Evolutionary conservation across 805 yeast genomes (phyloP).

Genomic region (Saturnispora halmiae): DNA sequence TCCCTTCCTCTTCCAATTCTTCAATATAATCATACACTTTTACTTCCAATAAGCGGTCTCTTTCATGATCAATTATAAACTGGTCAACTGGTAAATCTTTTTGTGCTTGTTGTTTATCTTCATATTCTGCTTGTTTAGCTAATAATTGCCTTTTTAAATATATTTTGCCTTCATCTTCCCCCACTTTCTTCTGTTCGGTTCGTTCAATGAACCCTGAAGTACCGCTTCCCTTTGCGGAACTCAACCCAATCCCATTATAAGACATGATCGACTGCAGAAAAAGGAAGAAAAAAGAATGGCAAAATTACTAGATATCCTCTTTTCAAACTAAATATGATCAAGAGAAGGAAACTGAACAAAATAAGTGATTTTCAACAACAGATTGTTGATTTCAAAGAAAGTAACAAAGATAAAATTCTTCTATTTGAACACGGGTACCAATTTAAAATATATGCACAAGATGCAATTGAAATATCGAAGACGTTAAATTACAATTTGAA

Average conservation of each 20-base stretch:
- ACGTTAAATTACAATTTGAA: constrained; percentile 62
- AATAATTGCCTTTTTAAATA: constrained; percentile 30
- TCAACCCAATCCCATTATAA: constrained; percentile 49
- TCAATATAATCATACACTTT: neutral
- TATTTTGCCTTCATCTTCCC: constrained; percentile 29
- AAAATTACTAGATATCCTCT: neutral
- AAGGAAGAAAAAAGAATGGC: neutral
- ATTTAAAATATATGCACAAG: constrained; percentile 77
- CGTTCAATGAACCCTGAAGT: constrained; percentile 55
- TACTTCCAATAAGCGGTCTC: neutral
- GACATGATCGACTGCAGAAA: too few species aligned
- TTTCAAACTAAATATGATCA: constrained; percentile 1
- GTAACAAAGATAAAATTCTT: constrained; percentile 57
- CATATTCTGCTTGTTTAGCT: constrained; percentile 4
- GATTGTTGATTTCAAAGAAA: constrained; percentile 52
- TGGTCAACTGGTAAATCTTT: neutral
- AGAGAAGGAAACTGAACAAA: constrained; percentile 15
- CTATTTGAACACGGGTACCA: constrained; percentile 90
- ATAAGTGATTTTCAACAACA: constrained; percentile 80
- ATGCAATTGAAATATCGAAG: constrained; percentile 63
- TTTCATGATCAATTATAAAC: neutral
- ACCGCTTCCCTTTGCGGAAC: constrained; percentile 51
- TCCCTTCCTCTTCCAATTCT: neutral
- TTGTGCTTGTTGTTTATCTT: neutral
- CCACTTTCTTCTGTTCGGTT: constrained; percentile 27